phyloP scores from a whole-genome alignment of 495 filamentous ascomycete genomes.

The Clohesyomyces aquaticus region DNA sequence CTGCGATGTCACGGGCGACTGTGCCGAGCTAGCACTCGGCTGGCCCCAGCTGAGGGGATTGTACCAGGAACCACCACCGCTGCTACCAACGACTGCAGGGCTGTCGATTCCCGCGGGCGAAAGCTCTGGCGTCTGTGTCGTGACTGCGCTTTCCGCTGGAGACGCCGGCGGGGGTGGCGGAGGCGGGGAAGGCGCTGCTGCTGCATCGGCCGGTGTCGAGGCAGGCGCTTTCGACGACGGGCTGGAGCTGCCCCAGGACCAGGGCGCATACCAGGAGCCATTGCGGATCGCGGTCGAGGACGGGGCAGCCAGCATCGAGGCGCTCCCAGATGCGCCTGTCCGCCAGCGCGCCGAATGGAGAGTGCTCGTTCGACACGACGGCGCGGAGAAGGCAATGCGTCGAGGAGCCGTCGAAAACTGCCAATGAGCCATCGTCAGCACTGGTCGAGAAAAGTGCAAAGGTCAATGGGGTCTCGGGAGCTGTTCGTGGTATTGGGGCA shows the following conservation, averaged over 20 bases:
- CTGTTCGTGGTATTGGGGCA: no score
- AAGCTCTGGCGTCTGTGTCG: conserved; percentile 25
- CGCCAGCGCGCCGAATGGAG: conserved; percentile 19
- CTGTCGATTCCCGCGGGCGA: conserved; percentile 17
- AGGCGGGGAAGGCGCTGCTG: background rate
- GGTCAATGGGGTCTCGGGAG: no score
- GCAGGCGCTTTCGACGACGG: background rate
- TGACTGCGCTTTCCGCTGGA: conserved; percentile 13
- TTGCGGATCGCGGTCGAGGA: conserved; percentile 20
- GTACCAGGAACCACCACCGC: background rate
- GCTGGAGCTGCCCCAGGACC: conserved; percentile 25
- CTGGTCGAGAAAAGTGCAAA: no score
- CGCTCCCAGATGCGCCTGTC: conserved; percentile 6
- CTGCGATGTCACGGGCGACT: background rate
- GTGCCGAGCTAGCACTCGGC: background rate
- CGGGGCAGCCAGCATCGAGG: background rate
- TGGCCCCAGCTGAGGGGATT: background rate
- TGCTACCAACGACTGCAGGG: conserved; percentile 9
- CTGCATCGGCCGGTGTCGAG: conserved; percentile 3
- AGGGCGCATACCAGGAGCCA: conserved; percentile 35
- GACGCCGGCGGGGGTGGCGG: background rate
- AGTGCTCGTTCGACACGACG: conserved; percentile 8
- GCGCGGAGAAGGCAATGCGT: background rate
- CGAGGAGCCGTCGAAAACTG: conserved; percentile 27
- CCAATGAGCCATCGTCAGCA: background rate